Base-by-base conservation (phyloP, 768 basidiomycete genomes). In the Russula foetens region DNA sequence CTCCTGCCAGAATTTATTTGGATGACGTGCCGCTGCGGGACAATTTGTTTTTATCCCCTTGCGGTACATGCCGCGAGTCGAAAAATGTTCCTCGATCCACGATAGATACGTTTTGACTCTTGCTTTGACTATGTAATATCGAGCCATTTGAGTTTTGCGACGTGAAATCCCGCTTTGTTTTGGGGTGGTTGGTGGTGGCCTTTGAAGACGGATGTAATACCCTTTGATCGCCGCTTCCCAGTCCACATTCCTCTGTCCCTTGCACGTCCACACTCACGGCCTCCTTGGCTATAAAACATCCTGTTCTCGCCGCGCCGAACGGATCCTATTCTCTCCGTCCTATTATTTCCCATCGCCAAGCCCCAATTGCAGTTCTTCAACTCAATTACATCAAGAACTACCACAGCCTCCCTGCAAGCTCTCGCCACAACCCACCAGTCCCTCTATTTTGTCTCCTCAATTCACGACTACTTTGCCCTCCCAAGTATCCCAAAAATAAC, bases 361-460 rank as follows among this genome's bases (percentile, higher is more conserved):
- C 1, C 12, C 4, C 46, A 35, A 9, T 23, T 3, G 33, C 19
- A 19, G 3, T 44, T 7, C 24, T 4, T 47, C 46, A 24, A 43
- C 29, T n/a, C 35, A 38, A 44, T 21, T n/a, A 1, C 19, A 3
- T 39, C 35, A 38, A 26, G 26, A 33, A 8, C 2, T 11, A 35
- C 35, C 9, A 12, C 35, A 35, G 8, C 29, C 47, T 49, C 47
- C 46, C 39, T 39, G 38, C 59, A 23, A 15, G n/a, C 12, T 38
- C 26, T 33, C 59, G 59, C 59, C 59, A 60, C 59, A 60, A 55
- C 35, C 29, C 15, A 38, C 1, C 15, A 54, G 44, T 35, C 24
- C n/a, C n/a, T 17, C 29, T 24, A 29, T 44, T 8, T 19, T n/a
- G 9, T 23, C 33, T 35, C 23, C 24, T 28, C 19, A 44, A 51